Conservation (phyloP, 805 yeast species). For the Lachancea thermotolerans region DNA sequence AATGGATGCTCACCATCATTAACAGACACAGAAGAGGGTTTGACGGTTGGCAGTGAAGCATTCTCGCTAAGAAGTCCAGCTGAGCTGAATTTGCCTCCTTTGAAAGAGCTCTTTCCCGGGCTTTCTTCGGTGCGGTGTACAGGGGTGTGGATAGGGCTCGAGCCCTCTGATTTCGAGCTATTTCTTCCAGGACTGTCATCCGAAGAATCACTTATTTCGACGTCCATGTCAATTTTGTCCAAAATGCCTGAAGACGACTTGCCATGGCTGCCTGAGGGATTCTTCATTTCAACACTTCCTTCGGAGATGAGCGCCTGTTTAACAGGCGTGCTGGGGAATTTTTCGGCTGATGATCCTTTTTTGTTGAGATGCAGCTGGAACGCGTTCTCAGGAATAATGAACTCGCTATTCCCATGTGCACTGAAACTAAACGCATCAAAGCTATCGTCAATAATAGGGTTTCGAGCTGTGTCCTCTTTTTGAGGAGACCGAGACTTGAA, state of each 20-base stretch:
- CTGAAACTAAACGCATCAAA: conserved; percentile 29
- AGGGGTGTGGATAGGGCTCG: not conserved
- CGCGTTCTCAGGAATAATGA: conserved; percentile 18
- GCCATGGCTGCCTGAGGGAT: not conserved
- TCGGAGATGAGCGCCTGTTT: no score
- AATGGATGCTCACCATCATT: no score
- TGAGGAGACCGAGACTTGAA: conserved; percentile 5
- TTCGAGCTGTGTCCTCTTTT: conserved; percentile 13
- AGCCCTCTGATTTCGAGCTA: not conserved
- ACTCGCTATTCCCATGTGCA: conserved; percentile 25
- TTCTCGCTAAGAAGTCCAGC: no score
- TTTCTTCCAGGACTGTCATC: not conserved
- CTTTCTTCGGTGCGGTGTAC: no score
- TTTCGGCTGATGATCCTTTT: not conserved
- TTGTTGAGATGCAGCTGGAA: not conserved
- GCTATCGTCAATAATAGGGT: conserved; percentile 28
- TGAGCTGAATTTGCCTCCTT: no score
- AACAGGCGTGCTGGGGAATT: no score
- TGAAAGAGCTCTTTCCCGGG: no score
- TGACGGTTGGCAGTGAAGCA: no score
- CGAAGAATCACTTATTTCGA: conserved; percentile 5
- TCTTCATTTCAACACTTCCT: no score
- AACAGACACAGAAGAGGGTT: no score
- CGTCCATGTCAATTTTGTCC: conserved; percentile 4
- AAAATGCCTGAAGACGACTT: not conserved